These are phyloP conservation scores for Isabelozyma heimii DNA, from an alignment of 805 yeast genomes.

Conservation along the genomic window DNA sequence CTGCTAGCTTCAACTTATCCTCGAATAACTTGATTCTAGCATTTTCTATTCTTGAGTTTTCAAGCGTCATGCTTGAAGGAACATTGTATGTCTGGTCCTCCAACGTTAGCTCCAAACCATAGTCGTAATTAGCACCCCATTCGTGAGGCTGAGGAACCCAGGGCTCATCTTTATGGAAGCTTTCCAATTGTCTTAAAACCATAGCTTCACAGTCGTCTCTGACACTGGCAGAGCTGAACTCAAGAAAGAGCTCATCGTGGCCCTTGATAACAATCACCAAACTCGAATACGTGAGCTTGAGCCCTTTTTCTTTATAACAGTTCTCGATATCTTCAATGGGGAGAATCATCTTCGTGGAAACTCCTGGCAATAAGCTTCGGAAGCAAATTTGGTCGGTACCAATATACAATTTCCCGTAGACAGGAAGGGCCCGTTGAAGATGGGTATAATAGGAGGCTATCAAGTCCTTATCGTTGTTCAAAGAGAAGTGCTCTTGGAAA, in stretches of 20 bases:
- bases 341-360: conserved; percentile 74
- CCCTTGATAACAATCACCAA: conserved; percentile 69
- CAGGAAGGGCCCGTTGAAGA: conserved; percentile 67
- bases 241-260: conserved; percentile 74
- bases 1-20: conserved; percentile 55
- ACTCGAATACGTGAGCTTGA: conserved; percentile 66
- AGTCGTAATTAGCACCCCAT: conserved; percentile 9
- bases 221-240: conserved; percentile 60
- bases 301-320: conserved; percentile 65
- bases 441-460: conserved; percentile 70
- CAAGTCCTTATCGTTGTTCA: conserved; percentile 49
- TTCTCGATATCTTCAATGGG: conserved; percentile 74
- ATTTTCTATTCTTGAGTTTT: conserved; percentile 36
- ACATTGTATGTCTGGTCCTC: background rate
- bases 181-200: conserved; percentile 50
- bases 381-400: conserved; percentile 73
- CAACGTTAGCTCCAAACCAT: conserved; percentile 11
- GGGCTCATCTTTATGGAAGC: background rate
- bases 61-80: conserved; percentile 4
- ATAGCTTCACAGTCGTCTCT: conserved; percentile 72
- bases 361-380: conserved; percentile 74
- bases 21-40: conserved; percentile 69
- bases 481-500: conserved; percentile 64
- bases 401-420: conserved; percentile 79
- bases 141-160: conserved; percentile 18